Evolutionary conservation across 805 yeast species (phyloP), one percentile per base, ranked within the genome.

Genomic region (Nadsonia fulvescens): DNA sequence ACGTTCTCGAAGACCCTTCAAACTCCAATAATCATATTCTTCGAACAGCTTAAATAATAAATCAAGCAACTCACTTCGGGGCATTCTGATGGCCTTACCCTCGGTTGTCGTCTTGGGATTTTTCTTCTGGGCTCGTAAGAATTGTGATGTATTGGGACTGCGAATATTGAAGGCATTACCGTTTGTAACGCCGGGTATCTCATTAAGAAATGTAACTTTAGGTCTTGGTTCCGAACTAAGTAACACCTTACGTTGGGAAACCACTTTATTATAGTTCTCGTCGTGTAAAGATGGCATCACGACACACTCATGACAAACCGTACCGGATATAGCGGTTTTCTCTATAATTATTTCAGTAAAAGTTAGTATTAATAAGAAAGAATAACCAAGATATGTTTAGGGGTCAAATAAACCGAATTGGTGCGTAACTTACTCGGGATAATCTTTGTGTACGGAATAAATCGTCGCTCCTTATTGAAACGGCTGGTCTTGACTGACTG

Each of bases 21-120:
- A 62, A 7, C 89, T 71, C 98, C 98, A 89, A 51, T 83, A 89
- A 46, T 86, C 95, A 48, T 76, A 81, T 47, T 83, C 91, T 49
- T 82, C 94, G 51, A 89, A 89, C 41, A 86, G 58, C 39, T 75
- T 65, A 66, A 89, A 89, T 38, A 89, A 55, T 37, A 78, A 54
- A 50, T 83, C 94, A 61, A 86, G 64, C 31, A 89, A 63, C 36
- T 82, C 95, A 47, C 77, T 79, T 55, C 78, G 71, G 19, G 93
- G 93, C 74, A 89, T 78, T 47, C 98, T 68, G 37, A 77, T 79
- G 17, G 95, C 92, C 44, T 92, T 73, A 27, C 89, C 91, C 37
- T 78, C 91, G 12, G 58, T 51, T 7, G 56, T 55, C 29, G 44
- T 43, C 22, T 40, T 39, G 17, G 36, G 24, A 21, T 46, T 51